Evolutionary conservation across 2,329 filamentous ascomycete genomes (phyloP), one percentile per base, ranked within the genome.

Genomic region (Clonostachys sp.): DNA sequence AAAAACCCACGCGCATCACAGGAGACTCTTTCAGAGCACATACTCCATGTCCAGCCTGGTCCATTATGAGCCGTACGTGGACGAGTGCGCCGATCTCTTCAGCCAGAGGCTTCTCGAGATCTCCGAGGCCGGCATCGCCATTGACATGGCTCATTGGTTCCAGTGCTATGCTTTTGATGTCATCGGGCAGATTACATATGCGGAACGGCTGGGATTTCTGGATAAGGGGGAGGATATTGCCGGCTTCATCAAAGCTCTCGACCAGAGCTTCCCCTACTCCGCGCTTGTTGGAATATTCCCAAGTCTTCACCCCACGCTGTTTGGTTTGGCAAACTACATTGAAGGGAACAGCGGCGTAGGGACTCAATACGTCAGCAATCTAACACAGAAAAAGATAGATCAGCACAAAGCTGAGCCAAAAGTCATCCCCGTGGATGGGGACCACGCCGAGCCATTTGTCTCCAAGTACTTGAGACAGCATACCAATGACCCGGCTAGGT

Each of bases 101-200:
- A 66, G 78, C 18, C 24, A 30, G 24, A 47, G 56, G 2, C 51
- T 59, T 24, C 57, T 43, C 12, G 17, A 35, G n/a, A 20, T 65
- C 3, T 58, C 78, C 34, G 46, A 40, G 1, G 68, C 73, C 47
- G 62, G 70, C 12, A 64, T 59, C 5, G 46, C 50, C 0, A 52
- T 78, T 4, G 63, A 80, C 50, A 51, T 75, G 39, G 54, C 55
- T 5, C 60, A 68, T 43, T 73, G 68, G 66, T 57, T 75, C 30
- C 72, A 75, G 50, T 75, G 62, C 50, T 77, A 70, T 47, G 72
- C 71, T 0, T 74, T 75, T 40, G 72, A 78, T 44, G 73, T 78
- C 2, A 77, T 81, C 33, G 74, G 74, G 1, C 65, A 72, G 36
- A 74, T 80, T 16, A 77, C 72, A 0, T 63, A 60, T 38, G 66